Evolutionary conservation across 2,329 filamentous ascomycete species (phyloP), one percentile per base, ranked within the genome.

Genomic region (Paramyrothecium roridum): DNA sequence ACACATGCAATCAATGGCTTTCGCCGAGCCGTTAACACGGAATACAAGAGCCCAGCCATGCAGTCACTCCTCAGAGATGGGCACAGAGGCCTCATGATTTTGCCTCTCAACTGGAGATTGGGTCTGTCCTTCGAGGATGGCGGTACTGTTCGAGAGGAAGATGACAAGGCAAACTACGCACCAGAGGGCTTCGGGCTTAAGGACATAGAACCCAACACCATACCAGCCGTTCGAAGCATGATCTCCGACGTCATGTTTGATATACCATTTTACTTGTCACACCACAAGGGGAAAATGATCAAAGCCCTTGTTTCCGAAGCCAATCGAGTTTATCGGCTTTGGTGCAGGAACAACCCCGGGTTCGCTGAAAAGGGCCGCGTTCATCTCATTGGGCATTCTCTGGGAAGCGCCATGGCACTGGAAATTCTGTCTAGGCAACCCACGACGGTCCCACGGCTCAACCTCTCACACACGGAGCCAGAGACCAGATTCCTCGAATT

Each of bases 191-290:
- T 81, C 61, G 70, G 74, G 0, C 78, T 99, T 16, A 89, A 93
- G 63, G 93, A 98, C 63, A 97, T 99, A 61, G 96, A 96, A 6
- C 93, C 92, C 1, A 84, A 87, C 46, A 95, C 91, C 0, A 90
- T 99, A 30, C 93, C 93, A 0, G 92, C 91, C 1, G 89, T 99
- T n/a, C 87, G 95, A 48, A 91, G 89, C 66, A 86, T 99, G 68
- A 96, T 99, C 58, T 96, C 90, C 46, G 95, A 99, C 70, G 91
- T 99, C 63, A 97, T 99, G 91, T 88, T 98, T 51, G 95, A 99
- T 69, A 93, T 99, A 51, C 95, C 95, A 0, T 98, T 96, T 69
- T 99, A 98, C 74, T 87, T 99, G 74, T 98, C 93, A 0, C 90
- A 96, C 56, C 93, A 98, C 73, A 96, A 98, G 66, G 84, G 88